A percentile compares a stretch with the other conserved stretches of the same genome.
Conservation (phyloP, 495 filamentous ascomycete species). For the Chaetomium fimeti region DNA sequence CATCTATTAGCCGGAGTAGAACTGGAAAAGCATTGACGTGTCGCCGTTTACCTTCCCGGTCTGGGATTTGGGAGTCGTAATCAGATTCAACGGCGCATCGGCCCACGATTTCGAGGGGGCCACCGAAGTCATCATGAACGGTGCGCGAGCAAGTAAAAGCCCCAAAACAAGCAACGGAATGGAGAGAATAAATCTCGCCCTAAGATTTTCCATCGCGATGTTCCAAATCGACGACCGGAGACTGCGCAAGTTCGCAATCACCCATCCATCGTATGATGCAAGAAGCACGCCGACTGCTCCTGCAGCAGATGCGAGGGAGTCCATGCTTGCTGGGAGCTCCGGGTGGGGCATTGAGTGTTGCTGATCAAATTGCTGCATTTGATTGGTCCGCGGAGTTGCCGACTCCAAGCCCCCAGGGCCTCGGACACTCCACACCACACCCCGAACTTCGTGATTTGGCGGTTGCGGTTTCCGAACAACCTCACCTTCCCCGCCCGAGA, state of each 20-base stretch:
- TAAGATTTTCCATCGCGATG: constrained; percentile 17
- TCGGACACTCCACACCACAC: no score
- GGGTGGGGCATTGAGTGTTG: not conserved
- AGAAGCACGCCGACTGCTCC: not conserved
- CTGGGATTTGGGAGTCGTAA: constrained; percentile 47
- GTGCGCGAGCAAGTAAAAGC: constrained; percentile 43
- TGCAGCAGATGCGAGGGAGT: not conserved
- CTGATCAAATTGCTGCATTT: not conserved
- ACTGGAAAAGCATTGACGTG: not conserved
- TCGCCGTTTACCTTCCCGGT: constrained; percentile 41
- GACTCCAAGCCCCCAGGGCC: no score
- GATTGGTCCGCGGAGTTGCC: no score
- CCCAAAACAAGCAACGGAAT: constrained; percentile 38
- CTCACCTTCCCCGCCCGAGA: no score
- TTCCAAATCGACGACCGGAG: no score
- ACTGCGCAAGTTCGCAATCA: not conserved
- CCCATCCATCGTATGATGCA: constrained; percentile 5
- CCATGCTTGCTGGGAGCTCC: not conserved
- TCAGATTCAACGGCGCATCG: constrained; percentile 49
- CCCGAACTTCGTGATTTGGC: no score
- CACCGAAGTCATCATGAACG: constrained; percentile 43
- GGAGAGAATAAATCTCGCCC: constrained; percentile 28
- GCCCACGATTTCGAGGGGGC: constrained; percentile 47
- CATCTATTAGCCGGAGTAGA: not conserved
- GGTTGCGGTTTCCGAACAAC: no score